Percentiles rank a stretch among this genome's conserved stretches.
These are phyloP conservation scores for Rhizopogon rudus DNA, from an alignment of 768 basidiomycete genomes.

Conservation along the genomic window DNA sequence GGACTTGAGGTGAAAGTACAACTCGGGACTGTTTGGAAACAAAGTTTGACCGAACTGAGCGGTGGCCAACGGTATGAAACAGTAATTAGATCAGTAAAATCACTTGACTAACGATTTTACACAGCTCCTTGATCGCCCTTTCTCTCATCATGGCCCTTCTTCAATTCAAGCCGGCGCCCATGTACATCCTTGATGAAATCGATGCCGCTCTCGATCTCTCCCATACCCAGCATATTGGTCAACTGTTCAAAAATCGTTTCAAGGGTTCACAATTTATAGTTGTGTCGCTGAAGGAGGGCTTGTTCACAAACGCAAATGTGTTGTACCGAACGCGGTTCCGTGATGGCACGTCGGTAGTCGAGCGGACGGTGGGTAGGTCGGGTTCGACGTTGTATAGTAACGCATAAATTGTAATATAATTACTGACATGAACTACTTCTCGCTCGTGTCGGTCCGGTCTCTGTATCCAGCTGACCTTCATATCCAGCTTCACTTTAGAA, in stretches of 20 bases:
- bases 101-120: conserved; percentile 2
- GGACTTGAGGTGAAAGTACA: conserved; percentile 97
- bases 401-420: conserved; percentile 1
- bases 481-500: too few relatives aligned
- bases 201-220: conserved; percentile 89
- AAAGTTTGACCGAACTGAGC: conserved; percentile 92
- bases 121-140: conserved; percentile 92
- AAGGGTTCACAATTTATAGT: conserved; percentile 58
- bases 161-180: conserved; percentile 98
- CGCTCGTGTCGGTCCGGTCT: too few relatives aligned
- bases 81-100: not conserved
- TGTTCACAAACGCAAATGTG: conserved; percentile 94
- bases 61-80: conserved; percentile 86
- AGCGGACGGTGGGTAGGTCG: conserved; percentile 68
- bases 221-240: conserved; percentile 66
- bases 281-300: conserved; percentile 88
- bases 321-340: conserved; percentile 80
- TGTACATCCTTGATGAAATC: conserved; percentile 86
- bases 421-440: conserved; percentile 21
- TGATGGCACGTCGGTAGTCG: conserved; percentile 90
- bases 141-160: conserved; percentile 98
- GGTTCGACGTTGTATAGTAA: conserved; percentile 36
- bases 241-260: too few relatives aligned
- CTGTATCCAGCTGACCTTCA: too few relatives aligned
- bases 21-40: conserved; percentile 95